Evolutionary conservation across 345 rosid species (phyloP).

Genomic region (Heritiera littoralis): DNA sequence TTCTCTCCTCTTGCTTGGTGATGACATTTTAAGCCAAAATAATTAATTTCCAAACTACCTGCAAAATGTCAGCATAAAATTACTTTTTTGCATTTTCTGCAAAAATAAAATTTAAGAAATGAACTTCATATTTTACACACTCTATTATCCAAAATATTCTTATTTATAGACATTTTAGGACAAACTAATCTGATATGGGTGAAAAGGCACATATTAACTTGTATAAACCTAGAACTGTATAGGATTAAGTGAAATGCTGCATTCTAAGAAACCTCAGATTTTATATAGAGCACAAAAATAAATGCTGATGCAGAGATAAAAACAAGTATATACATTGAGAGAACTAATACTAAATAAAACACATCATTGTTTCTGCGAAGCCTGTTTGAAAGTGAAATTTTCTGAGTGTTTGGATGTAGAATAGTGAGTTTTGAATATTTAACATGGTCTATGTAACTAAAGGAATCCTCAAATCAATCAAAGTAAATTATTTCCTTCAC

Average conservation of each 20-base stretch:
- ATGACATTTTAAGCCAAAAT: conserved; percentile 17
- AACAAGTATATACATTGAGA: not conserved
- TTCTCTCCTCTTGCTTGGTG: conserved; percentile 34
- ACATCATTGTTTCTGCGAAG: not conserved
- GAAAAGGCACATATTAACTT: conserved; percentile 2
- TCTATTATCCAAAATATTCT: not conserved
- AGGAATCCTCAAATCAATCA: not conserved
- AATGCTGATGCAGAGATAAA: not conserved
- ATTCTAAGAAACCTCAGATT: not conserved
- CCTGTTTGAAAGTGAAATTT: not conserved
- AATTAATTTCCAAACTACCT: not conserved
- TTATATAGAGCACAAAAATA: not conserved
- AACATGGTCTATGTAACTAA: not conserved
- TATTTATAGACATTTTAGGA: not conserved
- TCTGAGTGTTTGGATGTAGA: not conserved
- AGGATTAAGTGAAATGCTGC: not conserved
- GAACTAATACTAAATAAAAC: not conserved
- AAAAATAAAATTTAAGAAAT: not conserved
- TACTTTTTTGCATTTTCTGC: conserved; percentile 4
- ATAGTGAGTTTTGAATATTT: not conserved
- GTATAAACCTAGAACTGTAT: not conserved
- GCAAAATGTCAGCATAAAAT: not conserved
- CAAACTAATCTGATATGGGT: not conserved
- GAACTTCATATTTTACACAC: not conserved
- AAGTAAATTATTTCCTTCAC: not conserved